Evolutionary conservation across 2,329 filamentous ascomycete genomes (phyloP).

Genomic region (Bipolaris gigantea): DNA sequence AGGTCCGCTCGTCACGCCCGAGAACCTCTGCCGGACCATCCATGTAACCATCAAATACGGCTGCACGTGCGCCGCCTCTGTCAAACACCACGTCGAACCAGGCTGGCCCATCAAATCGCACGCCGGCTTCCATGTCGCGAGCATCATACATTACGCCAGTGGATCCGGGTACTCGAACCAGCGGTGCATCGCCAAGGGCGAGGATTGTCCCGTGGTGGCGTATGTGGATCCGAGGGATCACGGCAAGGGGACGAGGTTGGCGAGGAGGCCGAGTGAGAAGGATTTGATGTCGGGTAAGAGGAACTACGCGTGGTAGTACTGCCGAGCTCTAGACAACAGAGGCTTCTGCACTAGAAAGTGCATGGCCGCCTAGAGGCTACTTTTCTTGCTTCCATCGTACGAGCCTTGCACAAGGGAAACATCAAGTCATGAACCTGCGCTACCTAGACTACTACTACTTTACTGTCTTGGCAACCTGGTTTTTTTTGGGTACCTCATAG

Average conservation of each 20-base stretch:
- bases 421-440: too few relatives aligned
- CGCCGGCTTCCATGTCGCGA: neutral
- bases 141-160: slow-evolving; percentile 6
- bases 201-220: neutral
- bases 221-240: neutral
- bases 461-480: too few relatives aligned
- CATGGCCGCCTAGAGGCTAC: neutral
- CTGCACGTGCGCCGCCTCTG: neutral
- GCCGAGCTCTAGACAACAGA: neutral
- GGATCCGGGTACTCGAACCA: neutral
- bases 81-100: neutral
- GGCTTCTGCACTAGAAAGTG: neutral
- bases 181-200: neutral
- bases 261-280: slow-evolving; percentile 1
- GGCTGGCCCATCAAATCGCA: neutral
- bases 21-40: neutral
- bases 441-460: too few relatives aligned
- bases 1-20: neutral
- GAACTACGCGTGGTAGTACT: neutral
- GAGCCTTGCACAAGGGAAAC: neutral
- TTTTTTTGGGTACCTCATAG: too few relatives aligned
- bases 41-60: neutral
- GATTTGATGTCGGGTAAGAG: slow-evolving; percentile 4
- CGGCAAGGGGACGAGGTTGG: neutral
- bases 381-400: neutral